Evolutionary conservation across 225 moss, liverwort and hornwort genomes (phyloP).

Genomic region (Thuidium tamariscinum): DNA sequence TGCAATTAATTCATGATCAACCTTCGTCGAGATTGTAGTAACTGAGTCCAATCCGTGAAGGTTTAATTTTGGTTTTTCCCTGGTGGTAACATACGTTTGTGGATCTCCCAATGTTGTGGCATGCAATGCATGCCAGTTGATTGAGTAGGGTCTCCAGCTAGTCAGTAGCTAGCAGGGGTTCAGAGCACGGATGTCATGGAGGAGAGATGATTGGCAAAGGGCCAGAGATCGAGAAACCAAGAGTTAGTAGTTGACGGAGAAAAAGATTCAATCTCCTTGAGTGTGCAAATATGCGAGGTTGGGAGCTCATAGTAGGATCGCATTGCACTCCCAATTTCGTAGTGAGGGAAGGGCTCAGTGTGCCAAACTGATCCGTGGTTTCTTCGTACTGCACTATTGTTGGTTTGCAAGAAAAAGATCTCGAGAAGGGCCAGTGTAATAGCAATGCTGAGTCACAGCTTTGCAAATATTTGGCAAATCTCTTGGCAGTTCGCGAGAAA

Average conservation of each 20-base stretch:
- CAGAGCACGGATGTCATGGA: background rate
- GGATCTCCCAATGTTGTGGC: background rate
- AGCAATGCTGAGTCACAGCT: background rate
- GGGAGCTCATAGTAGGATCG: background rate
- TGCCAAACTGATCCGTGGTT: background rate
- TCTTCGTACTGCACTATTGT: background rate
- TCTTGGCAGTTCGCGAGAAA: no score
- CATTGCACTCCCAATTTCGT: background rate
- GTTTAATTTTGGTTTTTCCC: background rate
- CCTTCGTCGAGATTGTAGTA: background rate
- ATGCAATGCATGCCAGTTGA: background rate
- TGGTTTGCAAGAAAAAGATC: background rate
- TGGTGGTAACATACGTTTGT: background rate
- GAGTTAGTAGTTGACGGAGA: background rate
- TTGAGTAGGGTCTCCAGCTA: background rate
- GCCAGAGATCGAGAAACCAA: background rate
- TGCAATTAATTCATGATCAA: background rate
- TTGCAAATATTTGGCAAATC: no score
- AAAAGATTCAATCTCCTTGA: background rate
- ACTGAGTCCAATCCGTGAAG: background rate
- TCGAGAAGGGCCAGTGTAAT: background rate
- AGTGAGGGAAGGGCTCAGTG: background rate
- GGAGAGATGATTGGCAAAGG: background rate
- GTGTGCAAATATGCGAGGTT: background rate
- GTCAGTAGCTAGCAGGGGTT: background rate